phyloP scores from a whole-genome alignment of 768 basidiomycete genomes.

The Russula sp. region DNA sequence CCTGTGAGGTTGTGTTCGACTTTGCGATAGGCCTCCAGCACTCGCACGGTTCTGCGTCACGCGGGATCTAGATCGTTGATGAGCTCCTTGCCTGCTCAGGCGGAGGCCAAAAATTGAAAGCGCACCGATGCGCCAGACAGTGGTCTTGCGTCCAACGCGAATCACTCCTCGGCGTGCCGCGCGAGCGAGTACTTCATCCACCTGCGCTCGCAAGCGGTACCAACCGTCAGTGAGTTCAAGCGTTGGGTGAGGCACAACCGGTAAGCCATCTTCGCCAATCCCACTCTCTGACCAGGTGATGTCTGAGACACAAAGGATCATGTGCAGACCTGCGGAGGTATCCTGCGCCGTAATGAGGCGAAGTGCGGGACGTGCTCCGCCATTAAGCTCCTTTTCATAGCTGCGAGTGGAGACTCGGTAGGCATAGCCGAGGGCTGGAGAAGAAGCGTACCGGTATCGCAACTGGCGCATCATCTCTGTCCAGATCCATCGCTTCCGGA shows the following conservation, averaged over 20 bases:
- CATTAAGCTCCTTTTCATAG: constrained; percentile 43
- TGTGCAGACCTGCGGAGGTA: constrained; percentile 66
- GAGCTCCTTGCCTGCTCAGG: constrained; percentile 47
- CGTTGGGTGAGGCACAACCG: constrained; percentile 43
- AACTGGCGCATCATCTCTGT: constrained; percentile 76
- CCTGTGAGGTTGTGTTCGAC: constrained; percentile 63
- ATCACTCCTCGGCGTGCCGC: constrained; percentile 65
- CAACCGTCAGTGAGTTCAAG: constrained; percentile 97
- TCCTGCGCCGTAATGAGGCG: constrained; percentile 81
- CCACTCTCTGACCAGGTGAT: constrained; percentile 49
- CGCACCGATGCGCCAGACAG: constrained; percentile 69
- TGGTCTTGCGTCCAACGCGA: constrained; percentile 76
- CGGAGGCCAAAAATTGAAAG: neutral
- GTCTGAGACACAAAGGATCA: constrained; percentile 79
- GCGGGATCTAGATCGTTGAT: constrained; percentile 31
- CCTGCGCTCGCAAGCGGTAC: constrained; percentile 77
- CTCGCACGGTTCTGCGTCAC: constrained; percentile 65
- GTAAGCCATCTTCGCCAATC: constrained; percentile 34
- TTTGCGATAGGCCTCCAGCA: constrained; percentile 72
- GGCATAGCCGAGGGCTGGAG: neutral
- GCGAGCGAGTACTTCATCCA: constrained; percentile 67
- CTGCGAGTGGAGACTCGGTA: constrained; percentile 25
- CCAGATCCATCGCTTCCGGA: constrained; percentile 74
- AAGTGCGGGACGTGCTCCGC: constrained; percentile 73
- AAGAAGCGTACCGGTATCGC: constrained; percentile 61